Percentiles rank a stretch among this genome's conserved stretches.
Evolutionary conservation across 2,329 filamentous ascomycete genomes (phyloP).

Genomic region (Cryoendolithus antarcticus): DNA sequence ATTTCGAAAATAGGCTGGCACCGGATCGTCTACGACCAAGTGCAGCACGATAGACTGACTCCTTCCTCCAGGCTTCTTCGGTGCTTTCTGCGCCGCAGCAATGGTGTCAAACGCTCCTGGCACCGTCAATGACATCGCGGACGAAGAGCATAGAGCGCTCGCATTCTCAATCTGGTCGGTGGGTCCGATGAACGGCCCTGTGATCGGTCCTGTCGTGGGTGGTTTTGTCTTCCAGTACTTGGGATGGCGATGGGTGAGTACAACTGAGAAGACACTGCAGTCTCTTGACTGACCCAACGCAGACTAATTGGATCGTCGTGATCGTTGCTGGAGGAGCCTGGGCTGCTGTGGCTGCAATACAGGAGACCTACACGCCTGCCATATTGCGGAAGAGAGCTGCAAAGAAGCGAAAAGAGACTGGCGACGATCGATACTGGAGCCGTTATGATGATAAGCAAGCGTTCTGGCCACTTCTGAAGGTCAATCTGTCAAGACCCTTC

Average conservation of each 20-base stretch:
- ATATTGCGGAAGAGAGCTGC: constrained; percentile 57
- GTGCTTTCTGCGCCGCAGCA: constrained; percentile 60
- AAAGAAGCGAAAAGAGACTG: constrained; percentile 52
- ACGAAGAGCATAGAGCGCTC: constrained; percentile 67
- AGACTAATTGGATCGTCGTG: constrained; percentile 42
- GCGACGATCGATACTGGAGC: constrained; percentile 63
- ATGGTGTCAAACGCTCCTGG: constrained; percentile 78
- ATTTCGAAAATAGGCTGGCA: no score
- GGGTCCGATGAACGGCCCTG: constrained; percentile 61
- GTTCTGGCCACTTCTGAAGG: constrained; percentile 55
- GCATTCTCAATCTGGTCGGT: constrained; percentile 74
- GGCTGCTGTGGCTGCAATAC: constrained; percentile 45
- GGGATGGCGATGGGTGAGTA: constrained; percentile 86
- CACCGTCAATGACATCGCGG: constrained; percentile 70
- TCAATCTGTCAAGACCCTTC: constrained; percentile 68
- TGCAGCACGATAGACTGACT: no score
- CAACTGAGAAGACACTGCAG: constrained; percentile 45
- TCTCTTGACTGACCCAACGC: constrained; percentile 6
- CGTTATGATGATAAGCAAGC: constrained; percentile 62
- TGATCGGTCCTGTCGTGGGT: constrained; percentile 58
- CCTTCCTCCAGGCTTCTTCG: constrained; percentile 43
- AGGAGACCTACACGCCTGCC: constrained; percentile 65
- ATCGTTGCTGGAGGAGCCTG: constrained; percentile 57
- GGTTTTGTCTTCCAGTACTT: constrained; percentile 68
- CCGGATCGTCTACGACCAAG: no score